Conservation (phyloP, 768 basidiomycete species). For the Tricholoma flavovirens region DNA sequence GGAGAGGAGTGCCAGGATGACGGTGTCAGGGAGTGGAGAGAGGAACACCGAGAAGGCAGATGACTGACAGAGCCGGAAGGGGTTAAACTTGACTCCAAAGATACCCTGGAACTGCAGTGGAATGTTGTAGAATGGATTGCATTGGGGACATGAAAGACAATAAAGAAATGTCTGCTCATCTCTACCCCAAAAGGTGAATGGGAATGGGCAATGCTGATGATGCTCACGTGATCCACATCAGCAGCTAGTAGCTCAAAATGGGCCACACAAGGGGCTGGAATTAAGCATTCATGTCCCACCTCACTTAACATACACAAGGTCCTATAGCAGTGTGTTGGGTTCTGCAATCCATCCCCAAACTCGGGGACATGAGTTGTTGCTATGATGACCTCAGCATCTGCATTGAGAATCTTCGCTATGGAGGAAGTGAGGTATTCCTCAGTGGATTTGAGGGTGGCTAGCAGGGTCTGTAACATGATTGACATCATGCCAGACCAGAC, state of each 20-base stretch:
- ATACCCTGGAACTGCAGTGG: too few species aligned
- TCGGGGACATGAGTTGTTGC: neutral
- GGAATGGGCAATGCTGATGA: neutral
- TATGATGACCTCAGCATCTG: neutral
- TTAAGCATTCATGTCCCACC: too few species aligned
- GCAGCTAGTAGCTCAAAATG: neutral
- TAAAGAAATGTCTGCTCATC: neutral
- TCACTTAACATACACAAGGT: too few species aligned
- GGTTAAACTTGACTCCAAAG: too few species aligned
- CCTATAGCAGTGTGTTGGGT: too few species aligned
- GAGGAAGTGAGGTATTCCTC: neutral
- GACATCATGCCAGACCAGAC: neutral
- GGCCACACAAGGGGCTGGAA: neutral
- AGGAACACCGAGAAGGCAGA: too few species aligned
- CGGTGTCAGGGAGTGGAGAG: too few species aligned
- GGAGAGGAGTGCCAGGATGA: too few species aligned
- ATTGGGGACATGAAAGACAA: too few species aligned
- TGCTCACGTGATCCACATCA: neutral
- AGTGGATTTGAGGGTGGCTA: neutral
- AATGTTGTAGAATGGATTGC: too few species aligned
- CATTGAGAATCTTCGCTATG: neutral
- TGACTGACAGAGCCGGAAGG: too few species aligned
- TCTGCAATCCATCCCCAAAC: too few species aligned
- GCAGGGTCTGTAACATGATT: neutral
- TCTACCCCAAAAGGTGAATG: neutral